Evolutionary conservation across 257 asterid species (phyloP), one percentile per base, ranked within the genome.

Genomic region (Nicotiana paniculata): DNA sequence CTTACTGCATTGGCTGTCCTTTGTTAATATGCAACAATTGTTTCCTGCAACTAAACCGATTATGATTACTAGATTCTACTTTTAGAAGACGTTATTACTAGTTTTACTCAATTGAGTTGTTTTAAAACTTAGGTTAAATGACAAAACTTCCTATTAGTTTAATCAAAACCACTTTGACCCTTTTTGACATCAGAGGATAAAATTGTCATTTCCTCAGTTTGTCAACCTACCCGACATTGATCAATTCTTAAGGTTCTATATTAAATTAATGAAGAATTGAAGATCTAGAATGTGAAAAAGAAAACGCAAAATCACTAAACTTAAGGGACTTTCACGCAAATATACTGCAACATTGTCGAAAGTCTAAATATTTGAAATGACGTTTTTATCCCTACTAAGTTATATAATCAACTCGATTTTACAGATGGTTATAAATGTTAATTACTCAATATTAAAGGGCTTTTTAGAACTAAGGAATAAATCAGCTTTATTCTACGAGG

Each of bases 201-300:
- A 87, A 55, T 3, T 35, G 91, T 87, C 87, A 87, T 80, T 65
- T 67, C 64, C 6, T 0, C 5, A 2, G 13, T 33, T 11, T 54
- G 28, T 55, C 69, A 77, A 81, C 86, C 75, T 77, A 59, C 82
- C 62, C 63, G 16, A 30, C 21, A 33, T 37, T 54, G 85, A 81
- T 66, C 82, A 48, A 46, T 46, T 33, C 68, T 12, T 24, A 48
- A 72, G 67, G 80, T 39, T 63, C 21, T 18, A 55, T 18, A 58
- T n/a, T 46, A 13, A 53, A 68, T 32, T 39, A 13, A 13, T 13
- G 80, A 79, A 81, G 46, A 81, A 8, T 3, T 9, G 82, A 79
- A 78, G 55, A 77, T 86, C 81, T 78, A 72, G 67, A 86, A 62
- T 4, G 51, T 35, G 48, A n/a, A 43, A 58, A 67, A 33, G 12